Evolutionary conservation across 2,329 filamentous ascomycete species (phyloP), one percentile per base, ranked within the genome.

Genomic region (Rutstroemia sp.): DNA sequence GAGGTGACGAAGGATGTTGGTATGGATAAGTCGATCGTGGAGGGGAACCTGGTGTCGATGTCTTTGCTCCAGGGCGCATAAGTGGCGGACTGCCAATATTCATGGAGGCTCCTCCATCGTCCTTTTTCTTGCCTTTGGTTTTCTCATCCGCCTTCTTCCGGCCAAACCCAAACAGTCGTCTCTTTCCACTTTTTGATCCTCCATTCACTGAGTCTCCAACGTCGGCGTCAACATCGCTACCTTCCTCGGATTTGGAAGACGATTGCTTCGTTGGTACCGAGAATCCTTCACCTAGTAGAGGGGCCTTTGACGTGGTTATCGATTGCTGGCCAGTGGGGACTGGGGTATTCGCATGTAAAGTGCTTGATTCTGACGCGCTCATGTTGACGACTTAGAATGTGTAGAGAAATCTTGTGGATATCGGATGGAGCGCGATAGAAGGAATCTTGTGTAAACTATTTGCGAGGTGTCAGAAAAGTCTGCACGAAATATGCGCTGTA

Each of bases 91-190:
- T 65, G 16, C 54, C 60, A 60, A 56, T 62, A 34, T 54, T 54
- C 48, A 62, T 55, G 45, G 53, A 59, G 41, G 62, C 56, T 27
- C 56, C 50, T 49, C 62, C 54, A 60, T 74, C 60, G 61, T 67
- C 63, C 37, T 68, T 63, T 65, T 56, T 74, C 60, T 65, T 75
- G 71, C 53, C 69, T 64, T 75, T 75, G 46, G 68, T 65, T 57
- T 75, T 73, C 27, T 76, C 73, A 47, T 77, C 73, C 50, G 73
- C 71, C 72, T 81, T 84, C 72, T 84, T 85, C 73, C 81, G 84
- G 56, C 80, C 80, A 58, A 86, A 78, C 4, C 79, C 77, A 69
- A 84, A 85, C 27, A 86, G 72, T 58, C 76, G 76, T 61, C 80
- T 75, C 70, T 80, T 84, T 69, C 80, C 79, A 54, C 65, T 62